Base-by-base conservation (phyloP, 495 filamentous ascomycete genomes). In the Acidomyces sp. region DNA sequence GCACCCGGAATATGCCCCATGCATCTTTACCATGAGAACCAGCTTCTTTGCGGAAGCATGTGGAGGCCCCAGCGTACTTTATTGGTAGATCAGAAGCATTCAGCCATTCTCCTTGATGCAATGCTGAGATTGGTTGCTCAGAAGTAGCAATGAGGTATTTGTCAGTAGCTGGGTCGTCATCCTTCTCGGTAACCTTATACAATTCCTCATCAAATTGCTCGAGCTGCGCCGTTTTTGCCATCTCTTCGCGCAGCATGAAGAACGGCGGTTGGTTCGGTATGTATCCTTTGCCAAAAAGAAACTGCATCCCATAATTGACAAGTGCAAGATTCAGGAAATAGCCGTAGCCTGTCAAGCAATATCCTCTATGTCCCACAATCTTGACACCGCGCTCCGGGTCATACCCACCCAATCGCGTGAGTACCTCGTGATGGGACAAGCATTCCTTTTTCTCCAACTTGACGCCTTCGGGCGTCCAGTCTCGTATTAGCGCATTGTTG, bases 171-270 rank as follows among this genome's bases (percentile, higher is more conserved):
- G 82, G 72, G 31, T 92, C 83, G 39, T 72, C 69, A 37, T 74
- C 72, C 45, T 83, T 80, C 41, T 85, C 82, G 5, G 85, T 74
- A 34, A 97, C 88, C 63, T 97, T 96, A 65, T 97, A 97, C 27
- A 96, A 34, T 33, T 96, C 86, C 59, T 97, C 90, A 51, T 96
- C 90, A 54, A 96, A 97, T 49, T 96, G 82, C 55, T 88, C 85
- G 13, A 97, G 75, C 63, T 97, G 92, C 3, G 90, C 90, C 1
- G 90, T 97, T 67, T 95, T 95, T n/a, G 85, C 90, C 92, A 96
- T 96, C 59, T 82, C 78, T 27, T 93, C 82, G 62, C 77, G 79
- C 37, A 88, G 71, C 90, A 96, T 96, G 66, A 97, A 93, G 49
- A 86, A 85, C 2, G 90, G 90, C 9, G 88, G 84, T 56, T 93